Base-by-base conservation (phyloP, 495 filamentous ascomycete genomes). In the Trichoderma orchidacearum region DNA sequence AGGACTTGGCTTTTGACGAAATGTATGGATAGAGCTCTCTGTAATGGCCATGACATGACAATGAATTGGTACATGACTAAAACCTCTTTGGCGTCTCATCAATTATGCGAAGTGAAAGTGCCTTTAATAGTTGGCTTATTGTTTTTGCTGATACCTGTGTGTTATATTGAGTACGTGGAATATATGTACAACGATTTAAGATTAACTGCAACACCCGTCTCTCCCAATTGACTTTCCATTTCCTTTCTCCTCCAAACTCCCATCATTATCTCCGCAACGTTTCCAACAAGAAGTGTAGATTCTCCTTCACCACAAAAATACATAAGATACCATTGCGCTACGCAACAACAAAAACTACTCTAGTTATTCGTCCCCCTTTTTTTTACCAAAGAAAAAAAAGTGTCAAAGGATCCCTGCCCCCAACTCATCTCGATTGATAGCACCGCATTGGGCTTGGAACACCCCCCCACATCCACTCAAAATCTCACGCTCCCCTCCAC, bases 21-120 rank as follows among this genome's bases (percentile, higher is more conserved):
- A 48, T 28, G 18, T 23, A 48, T 48, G 41, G 41, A 48, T 48
- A 48, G 41, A 48, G 41, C 23, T 18, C 41, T 28, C 41, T 48
- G 41, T n/a, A 48, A 48, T 48, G 41, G 41, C 18, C 41, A 48
- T 48, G 41, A 48, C 41, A 48, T 48, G 41, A 48, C 41, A 41
- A 48, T 48, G 41, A 48, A 18, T 13, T 25, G 41, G 21, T 48
- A 17, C 41, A 48, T 25, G 41, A 48, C 15, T 48, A 25, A 25
- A 8, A 1, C 12, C 21, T 18, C n/a, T 41, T 18, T 41, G n/a
- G 36, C 21, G 13, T 41, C 36, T 41, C 7, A 17, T 41, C 21
- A 13, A 18, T 23, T n/a, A n/a, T n/a, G n/a, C n/a, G n/a, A n/a
- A n/a, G n/a, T n/a, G n/a, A n/a, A n/a, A n/a, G n/a, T n/a, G n/a